Evolutionary conservation across 768 basidiomycete species (phyloP).

Genomic region (Calocybe gangraenosa): DNA sequence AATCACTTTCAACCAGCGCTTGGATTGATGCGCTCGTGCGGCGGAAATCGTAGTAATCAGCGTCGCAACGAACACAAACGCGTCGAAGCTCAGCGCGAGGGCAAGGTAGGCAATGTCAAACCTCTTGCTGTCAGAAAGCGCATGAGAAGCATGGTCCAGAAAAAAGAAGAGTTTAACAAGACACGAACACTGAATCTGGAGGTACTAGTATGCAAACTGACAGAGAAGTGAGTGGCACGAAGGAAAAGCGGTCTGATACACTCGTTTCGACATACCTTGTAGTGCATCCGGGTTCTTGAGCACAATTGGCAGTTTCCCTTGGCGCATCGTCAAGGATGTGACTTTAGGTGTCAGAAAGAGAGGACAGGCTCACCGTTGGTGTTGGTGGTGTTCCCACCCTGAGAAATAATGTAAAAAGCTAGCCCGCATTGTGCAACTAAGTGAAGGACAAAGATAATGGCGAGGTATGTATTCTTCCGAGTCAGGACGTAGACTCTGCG

Average conservation of each 20-base stretch:
- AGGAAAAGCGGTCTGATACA: too few relatives aligned
- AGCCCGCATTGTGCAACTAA: slow-evolving; percentile 13
- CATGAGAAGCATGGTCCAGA: too few relatives aligned
- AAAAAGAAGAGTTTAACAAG: too few relatives aligned
- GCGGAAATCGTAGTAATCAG: slow-evolving; percentile 4
- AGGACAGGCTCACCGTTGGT: too few relatives aligned
- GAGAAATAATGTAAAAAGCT: slow-evolving; percentile 13
- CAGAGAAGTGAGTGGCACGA: too few relatives aligned
- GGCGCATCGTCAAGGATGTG: too few relatives aligned
- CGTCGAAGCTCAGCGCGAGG: slow-evolving; percentile 15
- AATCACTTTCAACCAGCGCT: slow-evolving; percentile 14
- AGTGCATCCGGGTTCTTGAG: too few relatives aligned
- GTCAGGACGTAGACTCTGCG: slow-evolving; percentile 16
- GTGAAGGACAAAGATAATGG: slow-evolving; percentile 7
- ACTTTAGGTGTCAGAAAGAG: too few relatives aligned
- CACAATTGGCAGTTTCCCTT: too few relatives aligned
- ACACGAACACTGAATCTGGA: too few relatives aligned
- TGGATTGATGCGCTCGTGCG: slow-evolving; percentile 7
- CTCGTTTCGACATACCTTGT: too few relatives aligned
- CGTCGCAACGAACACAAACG: slow-evolving; percentile 14
- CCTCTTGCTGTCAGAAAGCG: neutral
- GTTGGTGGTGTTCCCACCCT: neutral
- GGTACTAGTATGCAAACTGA: too few relatives aligned
- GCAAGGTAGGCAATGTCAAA: slow-evolving; percentile 12
- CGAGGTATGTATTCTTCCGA: slow-evolving; percentile 12